Conservation (phyloP, 805 yeast genomes). For the Wickerhamomyces queroliae region DNA sequence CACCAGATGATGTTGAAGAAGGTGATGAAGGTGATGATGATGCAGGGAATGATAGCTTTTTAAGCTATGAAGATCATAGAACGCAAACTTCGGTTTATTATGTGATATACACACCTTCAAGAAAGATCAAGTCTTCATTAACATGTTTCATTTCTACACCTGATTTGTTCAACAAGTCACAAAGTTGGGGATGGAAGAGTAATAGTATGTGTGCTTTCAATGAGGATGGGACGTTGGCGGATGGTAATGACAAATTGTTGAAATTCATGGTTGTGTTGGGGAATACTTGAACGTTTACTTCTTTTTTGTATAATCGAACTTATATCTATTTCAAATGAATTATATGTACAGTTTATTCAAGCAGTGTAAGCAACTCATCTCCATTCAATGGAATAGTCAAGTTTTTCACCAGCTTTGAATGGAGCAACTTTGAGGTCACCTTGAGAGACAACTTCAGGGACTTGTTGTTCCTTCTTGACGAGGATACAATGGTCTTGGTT, state of each 20-base stretch:
- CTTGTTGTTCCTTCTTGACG: slow-evolving; percentile 43
- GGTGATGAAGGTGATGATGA: slow-evolving; percentile 9
- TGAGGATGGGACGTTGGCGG: slow-evolving; percentile 40
- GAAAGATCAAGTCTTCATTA: slow-evolving; percentile 36
- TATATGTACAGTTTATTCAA: background rate
- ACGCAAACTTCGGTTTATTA: slow-evolving; percentile 41
- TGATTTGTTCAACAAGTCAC: slow-evolving; percentile 43
- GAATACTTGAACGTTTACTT: slow-evolving; percentile 25
- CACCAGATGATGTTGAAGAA: slow-evolving; percentile 18
- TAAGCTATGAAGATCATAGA: slow-evolving; percentile 43
- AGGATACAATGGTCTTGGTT: slow-evolving; percentile 45
- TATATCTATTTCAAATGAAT: background rate
- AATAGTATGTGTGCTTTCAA: slow-evolving; percentile 46
- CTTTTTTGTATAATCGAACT: no score
- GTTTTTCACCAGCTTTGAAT: slow-evolving; percentile 73
- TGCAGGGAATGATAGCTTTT: slow-evolving; percentile 20
- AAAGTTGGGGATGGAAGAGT: slow-evolving; percentile 62
- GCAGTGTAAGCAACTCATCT: slow-evolving; percentile 14
- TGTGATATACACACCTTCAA: slow-evolving; percentile 48
- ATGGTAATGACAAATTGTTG: slow-evolving; percentile 36
- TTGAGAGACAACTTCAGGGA: slow-evolving; percentile 54
- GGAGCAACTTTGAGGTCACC: slow-evolving; percentile 63
- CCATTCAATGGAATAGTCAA: slow-evolving; percentile 79
- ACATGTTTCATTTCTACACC: slow-evolving; percentile 55
- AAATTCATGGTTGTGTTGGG: slow-evolving; percentile 48